Evolutionary conservation across 78 protist genomes (phyloP).

Genomic region (Speleostelium caveatum): DNA sequence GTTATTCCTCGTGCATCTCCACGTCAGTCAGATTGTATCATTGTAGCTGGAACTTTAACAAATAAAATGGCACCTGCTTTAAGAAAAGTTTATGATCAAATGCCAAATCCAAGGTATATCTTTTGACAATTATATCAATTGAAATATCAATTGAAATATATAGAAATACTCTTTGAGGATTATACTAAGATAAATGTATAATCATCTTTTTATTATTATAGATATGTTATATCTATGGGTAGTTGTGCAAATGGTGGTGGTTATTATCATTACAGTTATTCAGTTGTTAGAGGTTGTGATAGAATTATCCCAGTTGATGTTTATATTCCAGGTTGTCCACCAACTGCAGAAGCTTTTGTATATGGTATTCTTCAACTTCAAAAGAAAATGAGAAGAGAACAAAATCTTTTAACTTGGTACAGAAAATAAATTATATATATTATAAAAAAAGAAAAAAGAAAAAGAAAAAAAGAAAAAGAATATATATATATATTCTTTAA

Average conservation of each 20-base stretch:
- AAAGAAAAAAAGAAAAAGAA: not conserved
- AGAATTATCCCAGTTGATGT: conserved; percentile 97
- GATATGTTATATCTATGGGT: conserved; percentile 97
- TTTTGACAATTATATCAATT: not conserved
- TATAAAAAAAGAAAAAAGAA: not conserved
- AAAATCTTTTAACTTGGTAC: conserved; percentile 73
- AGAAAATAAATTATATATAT: conserved; percentile 51
- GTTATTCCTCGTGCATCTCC: conserved; percentile 94
- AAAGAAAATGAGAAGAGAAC: conserved; percentile 90
- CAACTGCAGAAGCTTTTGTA: conserved; percentile 97
- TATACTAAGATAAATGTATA: no score
- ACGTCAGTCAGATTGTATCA: conserved; percentile 97
- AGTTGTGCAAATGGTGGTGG: conserved; percentile 99
- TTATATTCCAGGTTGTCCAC: conserved; percentile 99
- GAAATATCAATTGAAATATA: conserved; percentile 75
- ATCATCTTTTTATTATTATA: conserved; percentile 50
- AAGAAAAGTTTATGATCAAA: conserved; percentile 96
- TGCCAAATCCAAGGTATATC: conserved; percentile 82
- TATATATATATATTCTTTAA: no score
- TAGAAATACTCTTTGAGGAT: no score
- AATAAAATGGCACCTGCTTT: conserved; percentile 99
- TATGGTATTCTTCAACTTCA: conserved; percentile 94
- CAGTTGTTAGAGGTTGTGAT: conserved; percentile 98
- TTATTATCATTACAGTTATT: conserved; percentile 97
- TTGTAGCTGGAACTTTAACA: conserved; percentile 98